Conservation (phyloP, 2,329 filamentous ascomycete species). For the Colletotrichum horii region DNA sequence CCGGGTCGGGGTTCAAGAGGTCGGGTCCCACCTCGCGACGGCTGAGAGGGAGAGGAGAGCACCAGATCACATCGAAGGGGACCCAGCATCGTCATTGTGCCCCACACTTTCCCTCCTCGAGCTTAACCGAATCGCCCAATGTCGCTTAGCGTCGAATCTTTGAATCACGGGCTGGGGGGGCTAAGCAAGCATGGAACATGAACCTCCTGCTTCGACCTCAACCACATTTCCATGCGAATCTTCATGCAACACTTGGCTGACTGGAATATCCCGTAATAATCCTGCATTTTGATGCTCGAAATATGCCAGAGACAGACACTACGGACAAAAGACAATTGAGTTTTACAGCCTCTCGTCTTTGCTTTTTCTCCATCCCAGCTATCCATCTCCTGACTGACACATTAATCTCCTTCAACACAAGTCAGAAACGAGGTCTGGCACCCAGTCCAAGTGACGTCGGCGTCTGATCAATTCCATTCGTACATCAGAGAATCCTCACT, state of each 20-base stretch:
- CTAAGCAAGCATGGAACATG: not conserved
- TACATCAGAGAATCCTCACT: too few relatives aligned
- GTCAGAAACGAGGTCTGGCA: not conserved
- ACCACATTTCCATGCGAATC: not conserved
- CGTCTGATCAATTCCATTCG: too few relatives aligned
- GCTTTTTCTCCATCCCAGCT: not conserved
- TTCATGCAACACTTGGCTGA: not conserved
- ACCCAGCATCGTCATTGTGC: not conserved
- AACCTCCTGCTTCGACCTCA: not conserved
- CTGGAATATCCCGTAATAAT: not conserved
- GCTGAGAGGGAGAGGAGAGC: not conserved
- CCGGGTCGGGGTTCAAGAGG: not conserved
- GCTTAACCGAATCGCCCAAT: not conserved
- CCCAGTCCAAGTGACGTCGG: not conserved
- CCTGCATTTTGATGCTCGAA: not conserved
- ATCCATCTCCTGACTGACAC: not conserved
- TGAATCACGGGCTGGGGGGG: not conserved
- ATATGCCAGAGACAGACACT: not conserved
- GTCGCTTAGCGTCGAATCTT: not conserved
- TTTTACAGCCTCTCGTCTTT: not conserved
- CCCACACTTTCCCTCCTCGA: not conserved
- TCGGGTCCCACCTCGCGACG: not conserved
- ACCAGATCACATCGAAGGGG: not conserved
- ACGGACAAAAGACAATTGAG: not conserved
- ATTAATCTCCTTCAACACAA: not conserved